phyloP scores from a whole-genome alignment of 768 basidiomycete species.

The Mycena belliarum region DNA sequence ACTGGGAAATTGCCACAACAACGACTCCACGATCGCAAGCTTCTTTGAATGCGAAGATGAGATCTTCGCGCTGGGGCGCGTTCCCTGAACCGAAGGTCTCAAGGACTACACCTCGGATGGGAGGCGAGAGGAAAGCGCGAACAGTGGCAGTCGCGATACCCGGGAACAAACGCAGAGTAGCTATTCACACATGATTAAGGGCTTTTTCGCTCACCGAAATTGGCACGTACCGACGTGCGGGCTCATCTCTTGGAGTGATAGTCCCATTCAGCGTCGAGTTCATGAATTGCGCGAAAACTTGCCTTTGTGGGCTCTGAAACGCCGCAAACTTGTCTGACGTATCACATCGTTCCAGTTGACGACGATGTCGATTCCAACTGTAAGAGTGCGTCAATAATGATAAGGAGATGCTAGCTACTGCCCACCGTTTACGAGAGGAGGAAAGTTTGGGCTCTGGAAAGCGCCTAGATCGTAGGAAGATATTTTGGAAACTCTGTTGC shows the following conservation, averaged over 20 bases:
- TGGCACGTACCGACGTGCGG: conserved; percentile 70
- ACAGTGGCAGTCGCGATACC: conserved; percentile 79
- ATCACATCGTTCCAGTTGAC: conserved; percentile 90
- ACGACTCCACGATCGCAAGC: conserved; percentile 84
- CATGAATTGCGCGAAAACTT: neutral
- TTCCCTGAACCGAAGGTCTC: conserved; percentile 95
- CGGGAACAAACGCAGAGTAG: conserved; percentile 82
- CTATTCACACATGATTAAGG: conserved; percentile 38
- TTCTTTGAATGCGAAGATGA: conserved; percentile 74
- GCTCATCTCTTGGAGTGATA: conserved; percentile 62
- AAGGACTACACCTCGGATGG: conserved; percentile 79
- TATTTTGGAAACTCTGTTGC: conserved; percentile 79
- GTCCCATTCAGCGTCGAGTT: neutral
- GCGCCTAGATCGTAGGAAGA: conserved; percentile 85
- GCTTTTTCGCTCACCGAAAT: neutral
- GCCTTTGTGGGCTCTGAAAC: conserved; percentile 85
- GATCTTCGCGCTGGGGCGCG: conserved; percentile 78
- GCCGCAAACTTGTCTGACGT: conserved; percentile 74
- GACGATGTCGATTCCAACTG: conserved; percentile 87
- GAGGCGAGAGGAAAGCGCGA: conserved; percentile 72
- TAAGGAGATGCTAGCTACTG: neutral
- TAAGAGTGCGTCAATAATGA: neutral
- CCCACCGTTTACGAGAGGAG: conserved; percentile 76
- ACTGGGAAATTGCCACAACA: conserved; percentile 91
- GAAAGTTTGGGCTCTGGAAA: conserved; percentile 83